phyloP scores from a whole-genome alignment of 306 rosid species.

The Abrus precatorius region DNA sequence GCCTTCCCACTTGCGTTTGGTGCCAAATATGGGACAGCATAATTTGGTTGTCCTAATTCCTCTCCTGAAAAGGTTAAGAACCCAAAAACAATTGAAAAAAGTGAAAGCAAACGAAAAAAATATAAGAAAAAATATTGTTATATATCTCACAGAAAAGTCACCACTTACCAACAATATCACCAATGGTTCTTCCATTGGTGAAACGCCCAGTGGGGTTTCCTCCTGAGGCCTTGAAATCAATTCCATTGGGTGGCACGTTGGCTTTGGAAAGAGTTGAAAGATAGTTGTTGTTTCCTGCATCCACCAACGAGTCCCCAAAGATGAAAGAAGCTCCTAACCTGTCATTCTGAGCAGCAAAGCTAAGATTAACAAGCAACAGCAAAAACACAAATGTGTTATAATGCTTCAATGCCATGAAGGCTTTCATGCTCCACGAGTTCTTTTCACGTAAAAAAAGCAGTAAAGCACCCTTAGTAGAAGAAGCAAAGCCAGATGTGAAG shows the following conservation, averaged over 20 bases:
- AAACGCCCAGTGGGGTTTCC: conserved; percentile 84
- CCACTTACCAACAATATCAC: conserved; percentile 72
- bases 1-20: conserved; percentile 71
- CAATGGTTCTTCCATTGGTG: conserved; percentile 88
- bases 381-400: conserved; percentile 22
- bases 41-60: conserved; percentile 68
- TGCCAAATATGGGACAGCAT: conserved; percentile 72
- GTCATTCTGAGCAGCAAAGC: conserved; percentile 45
- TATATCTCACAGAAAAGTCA: not conserved
- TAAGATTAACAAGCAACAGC: conserved; percentile 39
- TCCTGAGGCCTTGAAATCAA: conserved; percentile 71
- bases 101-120: not conserved
- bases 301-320: conserved; percentile 89
- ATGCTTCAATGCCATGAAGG: conserved; percentile 41
- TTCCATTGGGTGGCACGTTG: conserved; percentile 73
- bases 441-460: conserved; percentile 7
- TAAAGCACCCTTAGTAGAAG: not conserved
- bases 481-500: not conserved
- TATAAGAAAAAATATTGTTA: not conserved
- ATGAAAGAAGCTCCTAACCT: conserved; percentile 75
- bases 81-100: not conserved
- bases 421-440: conserved; percentile 31
- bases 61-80: conserved; percentile 58
- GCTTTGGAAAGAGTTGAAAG: conserved; percentile 78
- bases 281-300: conserved; percentile 86